Evolutionary conservation across 495 filamentous ascomycete species (phyloP).

Genomic region (Aspergillus indologenus): DNA sequence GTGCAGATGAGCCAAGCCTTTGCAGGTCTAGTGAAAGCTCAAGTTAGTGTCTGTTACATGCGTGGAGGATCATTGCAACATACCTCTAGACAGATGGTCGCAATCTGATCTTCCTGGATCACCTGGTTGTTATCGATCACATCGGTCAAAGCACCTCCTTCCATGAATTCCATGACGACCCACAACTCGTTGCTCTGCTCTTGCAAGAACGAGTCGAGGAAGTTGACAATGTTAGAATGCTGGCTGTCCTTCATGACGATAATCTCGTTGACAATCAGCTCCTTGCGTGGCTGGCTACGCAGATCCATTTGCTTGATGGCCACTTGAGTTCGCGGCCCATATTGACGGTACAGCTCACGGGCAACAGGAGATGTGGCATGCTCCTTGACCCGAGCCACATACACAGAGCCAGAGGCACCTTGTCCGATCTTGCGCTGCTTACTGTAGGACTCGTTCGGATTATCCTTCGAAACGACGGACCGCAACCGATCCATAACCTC

Average conservation of each 20-base stretch:
- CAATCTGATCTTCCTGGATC: slow-evolving; percentile 94
- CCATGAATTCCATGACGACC: slow-evolving; percentile 99
- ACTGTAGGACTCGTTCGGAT: slow-evolving; percentile 86
- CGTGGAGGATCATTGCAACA: slow-evolving; percentile 9
- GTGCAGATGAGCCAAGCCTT: slow-evolving; percentile 90
- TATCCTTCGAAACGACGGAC: slow-evolving; percentile 88
- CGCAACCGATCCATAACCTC: slow-evolving; percentile 95
- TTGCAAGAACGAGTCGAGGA: slow-evolving; percentile 92
- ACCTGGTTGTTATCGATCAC: slow-evolving; percentile 94
- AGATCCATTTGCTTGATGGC: slow-evolving; percentile 99
- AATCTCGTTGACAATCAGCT: slow-evolving; percentile 98
- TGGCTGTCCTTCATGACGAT: slow-evolving; percentile 99
- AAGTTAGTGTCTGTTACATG: slow-evolving; percentile 31
- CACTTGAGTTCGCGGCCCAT: slow-evolving; percentile 74
- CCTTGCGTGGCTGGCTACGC: slow-evolving; percentile 93
- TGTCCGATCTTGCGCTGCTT: slow-evolving; percentile 99
- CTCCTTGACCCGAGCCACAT: slow-evolving; percentile 90
- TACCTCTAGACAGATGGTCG: slow-evolving; percentile 95
- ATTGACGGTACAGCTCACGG: slow-evolving; percentile 60
- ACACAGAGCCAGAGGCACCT: slow-evolving; percentile 95
- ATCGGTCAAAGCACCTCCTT: slow-evolving; percentile 94
- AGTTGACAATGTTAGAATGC: slow-evolving; percentile 98
- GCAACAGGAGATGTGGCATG: slow-evolving; percentile 63
- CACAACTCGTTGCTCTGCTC: slow-evolving; percentile 91
- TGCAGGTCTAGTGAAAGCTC: slow-evolving; percentile 70